Evolutionary conservation across 2,329 filamentous ascomycete species (phyloP), one percentile per base, ranked within the genome.

Genomic region (Rutstroemia sp.): DNA sequence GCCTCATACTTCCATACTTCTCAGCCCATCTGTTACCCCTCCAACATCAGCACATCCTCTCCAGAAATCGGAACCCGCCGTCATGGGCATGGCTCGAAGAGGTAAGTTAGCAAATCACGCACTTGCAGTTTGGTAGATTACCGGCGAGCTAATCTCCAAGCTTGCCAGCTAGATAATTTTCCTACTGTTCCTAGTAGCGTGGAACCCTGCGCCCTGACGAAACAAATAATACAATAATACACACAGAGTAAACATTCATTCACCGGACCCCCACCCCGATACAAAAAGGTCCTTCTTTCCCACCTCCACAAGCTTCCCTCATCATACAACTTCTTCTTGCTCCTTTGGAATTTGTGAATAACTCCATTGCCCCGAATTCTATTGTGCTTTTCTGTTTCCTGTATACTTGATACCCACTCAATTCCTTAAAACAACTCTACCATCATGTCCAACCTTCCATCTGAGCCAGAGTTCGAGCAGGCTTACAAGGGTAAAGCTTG

Each of bases 401-500:
- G 19, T 7, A 4, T 25, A 19, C 2, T 51, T 51, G 16, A 37
- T 23, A 46, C 12, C 21, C 41, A 44, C 18, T 21, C 25, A 30
- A 16, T 14, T 42, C 14, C 23, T 34, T 56, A 41, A 41, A 9
- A 19, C 30, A 34, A 27, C 25, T 42, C 39, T 45, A 27, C 53
- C 56, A 65, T 57, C 59, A 94, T 95, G 89, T 88, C 91, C 65
- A 87, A 94, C 79, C 81, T 94, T 70, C 84, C 89, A 52, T 77
- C 78, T 63, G 92, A 97, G 83, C 92, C 94, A 71, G 92, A 99
- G 80, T 97, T 97, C 79, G 86, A 96, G 85, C 92, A 97, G 83
- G 92, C 92, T 71, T 95, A 95, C 84, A 90, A 91, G 74, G 90
- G 90, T 95, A 77, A 34, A 70, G 80, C 72, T 52, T 51, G 25